A percentile compares a stretch with the other conserved stretches of the same genome.
Conservation (phyloP, 331 rosid species). For the Erythrophleum ivorense region DNA sequence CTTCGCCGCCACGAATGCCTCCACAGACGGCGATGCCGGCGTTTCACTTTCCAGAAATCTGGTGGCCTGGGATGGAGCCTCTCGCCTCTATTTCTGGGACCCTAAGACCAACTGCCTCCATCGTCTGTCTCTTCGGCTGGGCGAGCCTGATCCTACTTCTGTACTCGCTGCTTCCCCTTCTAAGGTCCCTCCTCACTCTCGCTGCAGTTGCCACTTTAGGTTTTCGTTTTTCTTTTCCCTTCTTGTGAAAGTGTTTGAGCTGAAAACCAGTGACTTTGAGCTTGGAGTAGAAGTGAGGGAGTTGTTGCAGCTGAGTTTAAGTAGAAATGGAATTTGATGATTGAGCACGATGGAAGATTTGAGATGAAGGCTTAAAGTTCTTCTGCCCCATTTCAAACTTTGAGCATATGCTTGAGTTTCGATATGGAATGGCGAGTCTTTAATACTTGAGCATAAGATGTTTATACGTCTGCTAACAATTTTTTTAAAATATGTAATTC, state of each 20-base stretch:
- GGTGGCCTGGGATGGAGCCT: conserved; percentile 80
- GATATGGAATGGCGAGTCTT: not conserved
- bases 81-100: conserved; percentile 93
- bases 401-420: not conserved
- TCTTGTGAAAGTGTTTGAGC: not conserved
- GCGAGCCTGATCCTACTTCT: conserved; percentile 85
- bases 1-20: conserved; percentile 50
- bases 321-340: not conserved
- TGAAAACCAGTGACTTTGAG: not conserved
- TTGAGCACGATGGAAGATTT: not conserved
- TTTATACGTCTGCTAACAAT: not conserved
- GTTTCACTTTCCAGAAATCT: conserved; percentile 53
- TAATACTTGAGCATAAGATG: no score
- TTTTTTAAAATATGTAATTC: not conserved
- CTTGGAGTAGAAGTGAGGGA: not conserved
- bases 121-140: conserved; percentile 79
- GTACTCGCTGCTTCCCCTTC: conserved; percentile 83
- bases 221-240: not conserved
- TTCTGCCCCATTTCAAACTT: not conserved
- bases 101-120: conserved; percentile 56
- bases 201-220: conserved; percentile 13
- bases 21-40: conserved; percentile 8
- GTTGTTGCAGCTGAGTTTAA: not conserved
- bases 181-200: conserved; percentile 51
- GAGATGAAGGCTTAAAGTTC: not conserved